Conservation (phyloP, 2,329 filamentous ascomycete genomes). For the Alternaria atra region DNA sequence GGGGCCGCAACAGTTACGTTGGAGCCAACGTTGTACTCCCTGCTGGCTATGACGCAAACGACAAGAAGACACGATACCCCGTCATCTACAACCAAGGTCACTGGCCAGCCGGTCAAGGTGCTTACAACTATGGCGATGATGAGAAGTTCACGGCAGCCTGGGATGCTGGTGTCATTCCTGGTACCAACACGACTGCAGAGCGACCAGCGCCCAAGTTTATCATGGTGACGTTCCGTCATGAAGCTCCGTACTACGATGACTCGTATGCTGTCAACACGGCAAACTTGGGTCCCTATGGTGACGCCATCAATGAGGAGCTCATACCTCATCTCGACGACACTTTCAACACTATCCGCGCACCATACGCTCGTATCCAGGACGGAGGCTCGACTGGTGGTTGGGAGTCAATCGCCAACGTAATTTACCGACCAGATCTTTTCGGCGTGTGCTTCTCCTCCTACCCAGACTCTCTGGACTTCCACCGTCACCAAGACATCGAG, state of each 20-base stretch:
- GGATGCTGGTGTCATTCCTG: constrained; percentile 45
- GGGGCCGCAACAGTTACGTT: constrained; percentile 50
- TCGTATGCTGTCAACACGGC: constrained; percentile 53
- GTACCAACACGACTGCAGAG: constrained; percentile 30
- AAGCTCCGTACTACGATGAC: constrained; percentile 51
- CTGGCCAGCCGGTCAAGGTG: constrained; percentile 38
- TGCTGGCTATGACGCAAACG: constrained; percentile 43
- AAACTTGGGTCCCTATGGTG: constrained; percentile 52
- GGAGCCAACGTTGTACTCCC: constrained; percentile 51
- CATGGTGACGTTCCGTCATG: constrained; percentile 51
- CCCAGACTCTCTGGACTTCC: constrained; percentile 51
- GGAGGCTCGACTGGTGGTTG: constrained; percentile 52
- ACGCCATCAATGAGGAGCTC: constrained; percentile 54
- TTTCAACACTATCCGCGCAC: constrained; percentile 49
- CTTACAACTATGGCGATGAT: constrained; percentile 31
- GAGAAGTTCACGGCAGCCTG: constrained; percentile 36
- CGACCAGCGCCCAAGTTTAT: constrained; percentile 50
- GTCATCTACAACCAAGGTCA: constrained; percentile 50
- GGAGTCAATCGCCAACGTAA: constrained; percentile 48
- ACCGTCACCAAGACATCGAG: constrained; percentile 49
- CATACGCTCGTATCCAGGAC: constrained; percentile 51
- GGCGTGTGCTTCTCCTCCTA: constrained; percentile 51
- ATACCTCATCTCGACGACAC: constrained; percentile 45
- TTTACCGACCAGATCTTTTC: constrained; percentile 52
- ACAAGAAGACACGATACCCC: constrained; percentile 44